These are phyloP conservation scores for Pseudocercospora fuligena DNA, from an alignment of 2,329 filamentous ascomycete species.

Conservation along the genomic window DNA sequence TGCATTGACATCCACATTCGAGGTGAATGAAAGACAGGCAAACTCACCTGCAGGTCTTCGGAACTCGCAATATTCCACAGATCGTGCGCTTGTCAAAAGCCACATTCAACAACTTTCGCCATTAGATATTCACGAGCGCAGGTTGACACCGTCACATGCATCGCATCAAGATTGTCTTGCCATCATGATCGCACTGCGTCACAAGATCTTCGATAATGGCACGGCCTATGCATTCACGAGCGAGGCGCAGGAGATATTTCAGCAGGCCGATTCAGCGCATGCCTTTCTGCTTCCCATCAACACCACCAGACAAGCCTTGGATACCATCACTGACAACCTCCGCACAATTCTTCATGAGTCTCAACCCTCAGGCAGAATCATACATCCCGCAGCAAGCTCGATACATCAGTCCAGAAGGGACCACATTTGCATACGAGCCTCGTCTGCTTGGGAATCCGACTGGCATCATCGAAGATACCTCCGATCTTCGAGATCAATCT, in stretches of 20 bases:
- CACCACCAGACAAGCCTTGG: neutral
- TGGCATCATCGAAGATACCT: neutral
- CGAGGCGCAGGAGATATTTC: neutral
- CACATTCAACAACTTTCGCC: neutral
- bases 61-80: neutral
- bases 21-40: neutral
- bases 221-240: neutral
- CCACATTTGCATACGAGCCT: neutral
- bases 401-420: neutral
- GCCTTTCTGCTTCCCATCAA: constrained; percentile 1
- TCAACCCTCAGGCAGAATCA: constrained; percentile 3
- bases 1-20: neutral
- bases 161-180: neutral
- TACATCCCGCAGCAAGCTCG: constrained; percentile 2
- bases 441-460: neutral
- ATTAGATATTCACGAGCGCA: neutral
- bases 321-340: neutral
- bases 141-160: neutral
- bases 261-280: neutral
- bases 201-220: constrained; percentile 1
- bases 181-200: neutral
- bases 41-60: neutral
- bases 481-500: neutral
- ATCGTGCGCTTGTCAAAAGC: neutral
- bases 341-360: neutral